Conservation (phyloP, 2,329 filamentous ascomycete species). For the Trichophaea hybrida region DNA sequence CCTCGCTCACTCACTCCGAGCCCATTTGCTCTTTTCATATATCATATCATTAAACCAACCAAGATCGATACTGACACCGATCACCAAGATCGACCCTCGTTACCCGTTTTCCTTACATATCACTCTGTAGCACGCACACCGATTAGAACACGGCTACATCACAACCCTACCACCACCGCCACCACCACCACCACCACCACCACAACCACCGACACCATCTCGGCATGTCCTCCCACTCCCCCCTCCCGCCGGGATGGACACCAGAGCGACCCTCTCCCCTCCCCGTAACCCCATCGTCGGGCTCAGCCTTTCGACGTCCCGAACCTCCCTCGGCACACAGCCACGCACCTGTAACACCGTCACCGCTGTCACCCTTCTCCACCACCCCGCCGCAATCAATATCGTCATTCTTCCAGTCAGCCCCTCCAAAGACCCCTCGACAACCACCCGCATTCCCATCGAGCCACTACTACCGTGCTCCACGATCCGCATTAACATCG, state of each 20-base stretch:
- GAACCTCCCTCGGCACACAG: slow-evolving; percentile 1
- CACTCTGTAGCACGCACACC: no score
- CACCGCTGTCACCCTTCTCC: slow-evolving; percentile 13
- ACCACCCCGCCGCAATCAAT: slow-evolving; percentile 1
- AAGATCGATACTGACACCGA: no score
- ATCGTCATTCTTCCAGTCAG: background rate
- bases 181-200: no score
- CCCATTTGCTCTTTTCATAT: no score
- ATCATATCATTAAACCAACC: no score
- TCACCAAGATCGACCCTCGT: no score
- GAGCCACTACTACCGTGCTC: slow-evolving; percentile 19
- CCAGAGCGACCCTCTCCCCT: slow-evolving; percentile 2
- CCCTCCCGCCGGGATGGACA: slow-evolving; percentile 4
- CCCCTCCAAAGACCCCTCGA: background rate
- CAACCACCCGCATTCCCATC: background rate
- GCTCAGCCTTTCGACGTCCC: background rate
- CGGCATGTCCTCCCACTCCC: background rate
- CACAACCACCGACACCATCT: no score
- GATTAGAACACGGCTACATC: no score
- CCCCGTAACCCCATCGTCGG: background rate
- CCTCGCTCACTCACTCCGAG: no score
- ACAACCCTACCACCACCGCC: no score
- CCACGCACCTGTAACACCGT: slow-evolving; percentile 12
- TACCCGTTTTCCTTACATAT: no score
- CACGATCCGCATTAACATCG: slow-evolving; percentile 15